Evolutionary conservation across 352 stramenopile genomes (phyloP), one percentile per base, ranked within the genome.

Genomic region (Hyaloperonospora arabidopsidis): DNA sequence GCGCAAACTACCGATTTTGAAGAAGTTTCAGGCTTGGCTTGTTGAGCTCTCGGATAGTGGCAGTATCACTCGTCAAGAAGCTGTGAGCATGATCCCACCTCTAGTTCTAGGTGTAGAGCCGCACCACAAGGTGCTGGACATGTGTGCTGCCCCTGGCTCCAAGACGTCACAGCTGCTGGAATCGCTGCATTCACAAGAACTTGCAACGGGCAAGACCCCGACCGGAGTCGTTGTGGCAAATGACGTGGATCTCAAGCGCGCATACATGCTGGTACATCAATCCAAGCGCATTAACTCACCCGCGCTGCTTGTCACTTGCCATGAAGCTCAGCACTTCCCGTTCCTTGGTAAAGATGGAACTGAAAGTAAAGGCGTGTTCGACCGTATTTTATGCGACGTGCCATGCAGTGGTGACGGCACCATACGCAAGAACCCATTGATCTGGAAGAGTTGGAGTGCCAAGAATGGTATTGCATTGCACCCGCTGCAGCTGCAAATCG

Each of bases 131-230:
- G 82, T 87, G 25, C 79, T 98, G n/a, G 96, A 98, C 72, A 97
- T 98, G 91, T 98, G 96, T 63, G 97, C 97, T 2, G 97, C 97
- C 11, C 97, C 97, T 10, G 97, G 97, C 18, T 98, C 89, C 47
- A 99, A 99, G 75, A 99, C 97, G 28, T 97, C 91, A 58, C 97
- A 99, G 75, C 71, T 99, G 38, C 81, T 99, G 5, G 97, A 97
- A 70, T 89, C 85, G 25, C 68, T 97, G 21, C 89, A 97, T 58
- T 79, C 79, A 6, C 65, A 91, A 54, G 85, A 94, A 48, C 71
- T 76, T 44, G 48, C 76, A 22, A 89, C 80, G n/a, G 85, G 81
- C 17, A 74, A 87, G 55, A 86, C 79, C 25, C 84, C 83, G 1
- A 91, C 76, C 10, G 90, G 95, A 32, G 89, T 96, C 55, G 89